Conservation (phyloP, 1,284 basidiomycete species). For the Exsudoporus floridanus region DNA sequence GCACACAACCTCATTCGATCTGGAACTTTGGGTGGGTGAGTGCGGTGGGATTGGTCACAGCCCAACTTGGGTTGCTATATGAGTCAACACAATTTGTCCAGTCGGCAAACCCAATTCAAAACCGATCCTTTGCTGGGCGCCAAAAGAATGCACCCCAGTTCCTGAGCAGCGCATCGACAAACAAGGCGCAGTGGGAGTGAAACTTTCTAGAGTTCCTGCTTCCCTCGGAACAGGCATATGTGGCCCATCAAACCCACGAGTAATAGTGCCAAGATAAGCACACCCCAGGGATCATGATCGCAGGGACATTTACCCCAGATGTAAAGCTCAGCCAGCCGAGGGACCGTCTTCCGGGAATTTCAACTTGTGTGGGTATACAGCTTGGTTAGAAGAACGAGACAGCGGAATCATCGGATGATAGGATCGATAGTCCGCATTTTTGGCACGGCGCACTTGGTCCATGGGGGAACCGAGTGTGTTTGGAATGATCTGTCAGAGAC, state of each 20-base stretch:
- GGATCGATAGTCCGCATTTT: background rate
- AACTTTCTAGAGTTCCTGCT: conserved; percentile 9
- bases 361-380: conserved; percentile 3
- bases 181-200: conserved; percentile 13
- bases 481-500: background rate
- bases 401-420: background rate
- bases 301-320: conserved; percentile 16
- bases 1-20: conserved; percentile 1
- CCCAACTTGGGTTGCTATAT: conserved; percentile 7
- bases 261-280: conserved; percentile 23
- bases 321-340: conserved; percentile 11
- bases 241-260: conserved; percentile 9
- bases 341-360: conserved; percentile 3
- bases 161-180: conserved; percentile 23
- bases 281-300: background rate
- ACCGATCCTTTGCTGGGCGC: conserved; percentile 9
- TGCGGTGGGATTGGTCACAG: conserved; percentile 3
- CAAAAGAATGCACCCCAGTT: conserved; percentile 30
- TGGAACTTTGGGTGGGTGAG: background rate
- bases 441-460: background rate
- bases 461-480: background rate
- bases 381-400: background rate
- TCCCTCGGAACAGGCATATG: conserved; percentile 16
- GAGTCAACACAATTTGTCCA: conserved; percentile 1
- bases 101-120: conserved; percentile 4